Evolutionary conservation across 257 asterid species (phyloP).

Genomic region (Hygrophila difformis): DNA sequence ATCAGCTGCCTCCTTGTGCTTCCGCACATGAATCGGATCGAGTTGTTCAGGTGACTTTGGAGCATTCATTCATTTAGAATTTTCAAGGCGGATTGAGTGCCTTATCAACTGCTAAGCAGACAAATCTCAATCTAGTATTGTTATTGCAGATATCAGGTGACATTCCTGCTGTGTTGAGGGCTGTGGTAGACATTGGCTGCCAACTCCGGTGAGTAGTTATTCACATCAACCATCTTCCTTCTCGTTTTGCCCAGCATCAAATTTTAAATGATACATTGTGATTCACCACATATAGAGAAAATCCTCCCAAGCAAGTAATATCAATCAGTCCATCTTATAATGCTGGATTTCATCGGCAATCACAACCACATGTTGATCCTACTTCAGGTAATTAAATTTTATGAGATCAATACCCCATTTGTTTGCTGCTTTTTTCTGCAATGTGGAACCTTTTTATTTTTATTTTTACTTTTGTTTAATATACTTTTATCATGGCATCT

Average conservation of each 20-base stretch:
- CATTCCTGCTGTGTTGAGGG: constrained; percentile 63
- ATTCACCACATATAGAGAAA: constrained; percentile 48
- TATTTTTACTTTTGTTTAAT: neutral
- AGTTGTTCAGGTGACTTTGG: constrained; percentile 70
- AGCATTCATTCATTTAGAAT: neutral
- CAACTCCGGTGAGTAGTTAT: constrained; percentile 44
- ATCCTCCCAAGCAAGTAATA: constrained; percentile 88
- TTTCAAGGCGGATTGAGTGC: neutral
- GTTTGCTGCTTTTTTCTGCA: constrained; percentile 19
- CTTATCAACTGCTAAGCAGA: neutral
- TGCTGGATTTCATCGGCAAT: constrained; percentile 40
- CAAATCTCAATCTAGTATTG: neutral
- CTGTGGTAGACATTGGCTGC: constrained; percentile 80
- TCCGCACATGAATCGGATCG: constrained; percentile 92
- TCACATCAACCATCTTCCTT: constrained; percentile 5
- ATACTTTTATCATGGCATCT: constrained; percentile 23
- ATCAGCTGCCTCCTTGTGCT: constrained; percentile 91
- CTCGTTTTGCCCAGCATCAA: neutral
- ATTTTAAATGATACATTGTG: neutral
- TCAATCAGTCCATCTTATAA: constrained; percentile 59
- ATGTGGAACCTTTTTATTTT: constrained; percentile 18
- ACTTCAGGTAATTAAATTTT: constrained; percentile 50
- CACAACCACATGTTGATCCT: constrained; percentile 61
- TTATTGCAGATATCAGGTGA: constrained; percentile 79
- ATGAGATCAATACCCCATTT: constrained; percentile 15